A percentile compares a stretch with the other conserved stretches of the same genome.
Conservation (phyloP, 2,329 filamentous ascomycete genomes). For the Didymella lethalis region DNA sequence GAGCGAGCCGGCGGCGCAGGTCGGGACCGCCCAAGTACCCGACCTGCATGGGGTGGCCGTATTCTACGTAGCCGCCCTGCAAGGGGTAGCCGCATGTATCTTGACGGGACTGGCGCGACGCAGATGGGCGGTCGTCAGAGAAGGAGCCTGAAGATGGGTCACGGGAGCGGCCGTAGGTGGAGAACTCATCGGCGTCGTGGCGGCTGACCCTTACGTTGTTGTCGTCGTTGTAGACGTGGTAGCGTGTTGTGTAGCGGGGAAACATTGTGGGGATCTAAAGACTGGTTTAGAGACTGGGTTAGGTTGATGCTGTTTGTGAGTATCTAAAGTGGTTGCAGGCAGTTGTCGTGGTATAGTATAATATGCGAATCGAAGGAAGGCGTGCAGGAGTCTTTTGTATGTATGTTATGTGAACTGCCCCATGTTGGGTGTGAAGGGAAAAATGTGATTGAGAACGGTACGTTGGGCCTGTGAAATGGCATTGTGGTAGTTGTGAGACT, state of each 20-base stretch:
- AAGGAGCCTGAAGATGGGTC: neutral
- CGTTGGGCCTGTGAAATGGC: no score
- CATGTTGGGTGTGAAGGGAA: no score
- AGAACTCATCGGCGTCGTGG: constrained; percentile 2
- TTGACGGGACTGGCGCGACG: neutral
- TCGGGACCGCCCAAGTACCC: neutral
- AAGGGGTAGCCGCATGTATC: neutral
- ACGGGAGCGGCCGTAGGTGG: neutral
- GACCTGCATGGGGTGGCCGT: neutral
- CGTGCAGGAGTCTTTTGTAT: neutral
- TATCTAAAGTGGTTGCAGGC: no score
- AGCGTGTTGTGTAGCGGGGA: neutral
- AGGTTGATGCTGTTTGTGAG: no score
- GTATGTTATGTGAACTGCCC: no score
- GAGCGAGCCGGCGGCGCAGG: neutral
- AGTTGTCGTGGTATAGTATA: no score
- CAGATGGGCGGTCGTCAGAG: neutral
- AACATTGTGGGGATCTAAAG: no score
- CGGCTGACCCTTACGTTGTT: neutral
- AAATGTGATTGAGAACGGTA: no score
- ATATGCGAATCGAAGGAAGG: no score
- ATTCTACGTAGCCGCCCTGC: no score
- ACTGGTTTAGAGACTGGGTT: no score
- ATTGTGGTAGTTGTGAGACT: no score
- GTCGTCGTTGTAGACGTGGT: neutral